Percentiles rank a stretch among this genome's conserved stretches.
These are phyloP conservation scores for Avena atlantica DNA, from an alignment of 176 grass and related monocot genomes.

Conservation along the genomic window DNA sequence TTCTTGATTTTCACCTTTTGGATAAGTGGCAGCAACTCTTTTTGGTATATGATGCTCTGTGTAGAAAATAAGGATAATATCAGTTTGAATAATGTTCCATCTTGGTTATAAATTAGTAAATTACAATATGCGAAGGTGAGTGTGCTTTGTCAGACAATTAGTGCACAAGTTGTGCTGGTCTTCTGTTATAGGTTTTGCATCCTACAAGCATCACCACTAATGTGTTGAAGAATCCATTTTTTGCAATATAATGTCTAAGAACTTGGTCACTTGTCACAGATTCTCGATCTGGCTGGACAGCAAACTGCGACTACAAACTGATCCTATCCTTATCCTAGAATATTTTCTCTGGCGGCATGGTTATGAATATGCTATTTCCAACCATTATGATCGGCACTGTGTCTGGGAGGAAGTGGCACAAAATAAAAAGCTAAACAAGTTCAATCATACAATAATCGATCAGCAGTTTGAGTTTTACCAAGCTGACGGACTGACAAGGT, in stretches of 20 bases:
- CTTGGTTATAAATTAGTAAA: not conserved
- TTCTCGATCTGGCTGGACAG: slow-evolving; percentile 99
- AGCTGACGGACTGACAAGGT: slow-evolving; percentile 81
- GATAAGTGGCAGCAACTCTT: too few species aligned
- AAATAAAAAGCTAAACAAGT: slow-evolving; percentile 98
- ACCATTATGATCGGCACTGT: slow-evolving; percentile 95
- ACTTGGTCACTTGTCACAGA: slow-evolving; percentile 52
- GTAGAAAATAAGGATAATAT: not conserved
- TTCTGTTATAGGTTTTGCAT: slow-evolving; percentile 19
- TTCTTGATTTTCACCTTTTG: too few species aligned
- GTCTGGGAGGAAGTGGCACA: slow-evolving; percentile 98
- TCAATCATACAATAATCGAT: slow-evolving; percentile 96
- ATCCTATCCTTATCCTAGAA: slow-evolving; percentile 93
- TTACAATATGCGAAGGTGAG: not conserved
- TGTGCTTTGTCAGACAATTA: slow-evolving; percentile 13
- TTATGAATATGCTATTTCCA: slow-evolving; percentile 97
- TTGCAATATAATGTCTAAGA: slow-evolving; percentile 3
- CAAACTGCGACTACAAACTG: slow-evolving; percentile 92
- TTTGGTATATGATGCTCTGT: not conserved
- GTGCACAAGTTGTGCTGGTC: not conserved
- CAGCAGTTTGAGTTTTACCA: slow-evolving; percentile 99
- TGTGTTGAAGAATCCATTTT: not conserved
- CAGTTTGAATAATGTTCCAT: not conserved
- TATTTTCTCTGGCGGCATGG: slow-evolving; percentile 97
- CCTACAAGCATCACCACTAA: not conserved